Conservation (phyloP, 192 early-diverging fungal genomes). For the Backusella westeae region DNA sequence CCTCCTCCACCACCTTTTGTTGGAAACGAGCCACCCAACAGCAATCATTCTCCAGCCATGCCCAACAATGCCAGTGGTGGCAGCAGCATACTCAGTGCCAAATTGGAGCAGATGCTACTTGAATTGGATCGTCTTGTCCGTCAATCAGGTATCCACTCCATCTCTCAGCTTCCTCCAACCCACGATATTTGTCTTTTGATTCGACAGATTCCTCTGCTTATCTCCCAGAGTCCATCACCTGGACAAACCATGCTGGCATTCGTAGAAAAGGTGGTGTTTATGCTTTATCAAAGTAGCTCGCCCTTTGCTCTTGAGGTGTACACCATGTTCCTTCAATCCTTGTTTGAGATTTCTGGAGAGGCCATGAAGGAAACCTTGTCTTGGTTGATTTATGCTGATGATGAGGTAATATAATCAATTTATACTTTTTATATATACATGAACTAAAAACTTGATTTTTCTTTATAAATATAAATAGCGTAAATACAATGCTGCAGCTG, state of each 20-base stretch:
- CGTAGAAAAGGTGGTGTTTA: conserved; percentile 81
- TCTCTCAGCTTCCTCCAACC: conserved; percentile 70
- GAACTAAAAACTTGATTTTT: background rate
- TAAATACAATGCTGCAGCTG: conserved; percentile 83
- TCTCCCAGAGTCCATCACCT: conserved; percentile 58
- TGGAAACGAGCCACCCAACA: background rate
- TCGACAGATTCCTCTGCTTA: conserved; percentile 68
- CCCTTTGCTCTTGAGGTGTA: conserved; percentile 79
- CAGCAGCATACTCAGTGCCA: background rate
- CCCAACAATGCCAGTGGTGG: background rate
- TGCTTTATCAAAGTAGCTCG: conserved; percentile 75
- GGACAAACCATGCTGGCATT: conserved; percentile 81
- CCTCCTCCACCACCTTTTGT: conserved; percentile 5
- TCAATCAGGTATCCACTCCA: conserved; percentile 41
- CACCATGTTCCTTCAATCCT: conserved; percentile 70
- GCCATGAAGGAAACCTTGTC: conserved; percentile 79
- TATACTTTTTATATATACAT: background rate
- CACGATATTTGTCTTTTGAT: conserved; percentile 75
- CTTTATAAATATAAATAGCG: conserved; percentile 37
- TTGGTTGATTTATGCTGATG: conserved; percentile 92
- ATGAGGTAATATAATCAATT: conserved; percentile 51
- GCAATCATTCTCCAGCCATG: background rate
- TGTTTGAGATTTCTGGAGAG: conserved; percentile 81
- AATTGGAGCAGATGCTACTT: conserved; percentile 33
- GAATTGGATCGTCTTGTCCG: conserved; percentile 79